These are phyloP conservation scores for Sporothrix euskadiensis DNA, from an alignment of 2,329 filamentous ascomycete species.

Conservation along the genomic window DNA sequence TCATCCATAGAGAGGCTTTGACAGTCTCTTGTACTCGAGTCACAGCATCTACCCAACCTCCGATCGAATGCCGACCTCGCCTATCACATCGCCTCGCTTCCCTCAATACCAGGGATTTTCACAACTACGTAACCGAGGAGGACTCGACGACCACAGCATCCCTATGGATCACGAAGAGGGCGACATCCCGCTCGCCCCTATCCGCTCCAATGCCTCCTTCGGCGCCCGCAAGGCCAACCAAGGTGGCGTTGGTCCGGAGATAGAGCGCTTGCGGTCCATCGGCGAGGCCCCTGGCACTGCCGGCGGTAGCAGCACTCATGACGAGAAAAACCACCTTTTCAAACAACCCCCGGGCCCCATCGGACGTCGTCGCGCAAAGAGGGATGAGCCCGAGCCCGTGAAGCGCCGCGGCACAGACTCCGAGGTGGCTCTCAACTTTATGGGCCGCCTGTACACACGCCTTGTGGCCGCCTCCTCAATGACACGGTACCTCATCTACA, in stretches of 20 bases:
- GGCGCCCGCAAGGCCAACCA: constrained; percentile 47
- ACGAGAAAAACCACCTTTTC: constrained; percentile 52
- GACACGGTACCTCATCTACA: constrained; percentile 67
- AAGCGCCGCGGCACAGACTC: constrained; percentile 47
- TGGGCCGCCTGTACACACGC: constrained; percentile 66
- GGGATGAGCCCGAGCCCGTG: constrained; percentile 41
- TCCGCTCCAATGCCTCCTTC: constrained; percentile 56
- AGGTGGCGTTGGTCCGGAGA: constrained; percentile 35
- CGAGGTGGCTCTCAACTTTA: constrained; percentile 60
- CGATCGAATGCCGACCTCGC: constrained; percentile 28
- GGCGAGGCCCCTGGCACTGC: constrained; percentile 34
- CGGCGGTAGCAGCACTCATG: constrained; percentile 39
- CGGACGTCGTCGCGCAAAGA: constrained; percentile 52
- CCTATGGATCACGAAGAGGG: constrained; percentile 40
- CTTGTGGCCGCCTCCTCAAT: constrained; percentile 64
- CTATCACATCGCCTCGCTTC: constrained; percentile 33
- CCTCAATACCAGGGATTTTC: constrained; percentile 34
- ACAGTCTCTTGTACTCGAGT: constrained; percentile 14
- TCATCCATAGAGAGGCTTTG: constrained; percentile 22
- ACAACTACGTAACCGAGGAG: constrained; percentile 28
- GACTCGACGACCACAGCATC: constrained; percentile 29
- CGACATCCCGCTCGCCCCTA: constrained; percentile 57
- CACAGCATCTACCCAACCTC: background rate
- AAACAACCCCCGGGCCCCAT: constrained; percentile 40
- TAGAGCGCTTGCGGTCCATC: constrained; percentile 24